A percentile compares a stretch with the other conserved stretches of the same genome.
These are phyloP conservation scores for Trypanosoma rangeli DNA, from an alignment of 208 protist species.

Conservation along the genomic window DNA sequence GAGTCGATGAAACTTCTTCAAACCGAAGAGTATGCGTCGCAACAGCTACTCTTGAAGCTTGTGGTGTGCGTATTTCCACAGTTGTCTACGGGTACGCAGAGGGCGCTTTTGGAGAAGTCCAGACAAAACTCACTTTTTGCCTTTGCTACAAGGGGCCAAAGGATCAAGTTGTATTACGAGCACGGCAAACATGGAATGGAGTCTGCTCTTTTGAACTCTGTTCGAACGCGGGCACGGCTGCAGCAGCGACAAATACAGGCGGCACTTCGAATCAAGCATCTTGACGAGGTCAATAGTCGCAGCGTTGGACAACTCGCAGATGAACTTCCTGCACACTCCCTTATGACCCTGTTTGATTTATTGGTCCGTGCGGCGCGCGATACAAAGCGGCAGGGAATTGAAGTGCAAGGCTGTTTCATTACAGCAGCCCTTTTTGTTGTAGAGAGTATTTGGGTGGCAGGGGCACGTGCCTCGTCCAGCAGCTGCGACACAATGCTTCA, in stretches of 20 bases:
- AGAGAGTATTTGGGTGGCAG: constrained; percentile 47
- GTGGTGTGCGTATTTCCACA: constrained; percentile 65
- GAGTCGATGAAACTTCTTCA: constrained; percentile 47
- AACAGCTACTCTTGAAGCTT: constrained; percentile 35
- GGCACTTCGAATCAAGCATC: constrained; percentile 52
- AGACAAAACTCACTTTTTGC: constrained; percentile 61
- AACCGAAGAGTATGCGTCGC: constrained; percentile 20
- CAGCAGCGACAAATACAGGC: constrained; percentile 69
- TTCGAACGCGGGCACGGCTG: constrained; percentile 64
- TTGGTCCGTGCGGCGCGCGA: constrained; percentile 24
- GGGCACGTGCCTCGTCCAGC: background rate
- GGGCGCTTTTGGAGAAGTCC: constrained; percentile 47
- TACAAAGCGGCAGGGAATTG: constrained; percentile 1
- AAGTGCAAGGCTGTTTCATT: constrained; percentile 29
- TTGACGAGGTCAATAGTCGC: constrained; percentile 30
- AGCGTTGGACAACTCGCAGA: constrained; percentile 33
- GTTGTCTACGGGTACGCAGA: constrained; percentile 68
- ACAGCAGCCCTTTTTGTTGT: constrained; percentile 53
- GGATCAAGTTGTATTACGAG: constrained; percentile 44
- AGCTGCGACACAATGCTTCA: constrained; percentile 5
- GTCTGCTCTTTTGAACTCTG: constrained; percentile 49
- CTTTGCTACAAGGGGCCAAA: constrained; percentile 70
- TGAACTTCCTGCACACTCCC: constrained; percentile 31
- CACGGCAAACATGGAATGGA: constrained; percentile 32
- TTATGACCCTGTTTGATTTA: constrained; percentile 47